A percentile compares a stretch with the other conserved stretches of the same genome.
phyloP scores from a whole-genome alignment of 2,329 filamentous ascomycete genomes.

The Epichloe uncinata region DNA sequence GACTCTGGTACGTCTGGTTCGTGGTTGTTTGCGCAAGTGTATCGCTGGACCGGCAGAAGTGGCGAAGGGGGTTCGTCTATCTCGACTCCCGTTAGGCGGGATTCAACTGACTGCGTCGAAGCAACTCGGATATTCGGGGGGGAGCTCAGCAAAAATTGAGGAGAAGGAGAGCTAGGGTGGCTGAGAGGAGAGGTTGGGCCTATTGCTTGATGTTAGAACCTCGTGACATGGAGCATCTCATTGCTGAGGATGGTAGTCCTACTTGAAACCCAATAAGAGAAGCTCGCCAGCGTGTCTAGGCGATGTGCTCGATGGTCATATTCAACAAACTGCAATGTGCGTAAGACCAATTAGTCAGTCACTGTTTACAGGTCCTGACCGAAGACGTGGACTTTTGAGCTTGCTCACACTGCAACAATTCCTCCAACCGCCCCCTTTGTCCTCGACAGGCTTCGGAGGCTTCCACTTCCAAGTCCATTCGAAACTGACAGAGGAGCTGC shows the following conservation, averaged over 20 bases:
- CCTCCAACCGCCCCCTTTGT: conserved; percentile 83
- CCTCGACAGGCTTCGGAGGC: conserved; percentile 68
- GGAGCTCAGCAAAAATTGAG: conserved; percentile 57
- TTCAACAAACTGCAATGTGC: conserved; percentile 66
- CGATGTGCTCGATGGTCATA: conserved; percentile 90
- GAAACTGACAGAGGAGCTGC: conserved; percentile 74
- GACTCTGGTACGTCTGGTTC: conserved; percentile 12
- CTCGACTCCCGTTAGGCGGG: conserved; percentile 63
- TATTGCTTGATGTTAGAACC: conserved; percentile 13
- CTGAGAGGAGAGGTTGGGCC: conserved; percentile 32
- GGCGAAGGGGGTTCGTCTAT: conserved; percentile 47
- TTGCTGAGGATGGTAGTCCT: conserved; percentile 17
- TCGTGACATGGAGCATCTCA: not conserved
- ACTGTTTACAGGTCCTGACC: not conserved
- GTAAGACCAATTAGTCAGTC: not conserved
- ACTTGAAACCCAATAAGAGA: conserved; percentile 92
- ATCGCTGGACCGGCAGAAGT: conserved; percentile 26
- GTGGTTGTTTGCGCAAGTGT: conserved; percentile 14
- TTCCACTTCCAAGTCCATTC: conserved; percentile 98
- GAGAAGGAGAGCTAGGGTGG: conserved; percentile 53
- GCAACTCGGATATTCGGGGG: conserved; percentile 69
- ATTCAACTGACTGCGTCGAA: conserved; percentile 79
- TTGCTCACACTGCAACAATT: conserved; percentile 71
- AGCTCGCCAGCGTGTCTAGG: conserved; percentile 76
- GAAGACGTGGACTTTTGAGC: not conserved